Evolutionary conservation across 2,329 filamentous ascomycete genomes (phyloP).

Genomic region (Penicillium sumatraense): DNA sequence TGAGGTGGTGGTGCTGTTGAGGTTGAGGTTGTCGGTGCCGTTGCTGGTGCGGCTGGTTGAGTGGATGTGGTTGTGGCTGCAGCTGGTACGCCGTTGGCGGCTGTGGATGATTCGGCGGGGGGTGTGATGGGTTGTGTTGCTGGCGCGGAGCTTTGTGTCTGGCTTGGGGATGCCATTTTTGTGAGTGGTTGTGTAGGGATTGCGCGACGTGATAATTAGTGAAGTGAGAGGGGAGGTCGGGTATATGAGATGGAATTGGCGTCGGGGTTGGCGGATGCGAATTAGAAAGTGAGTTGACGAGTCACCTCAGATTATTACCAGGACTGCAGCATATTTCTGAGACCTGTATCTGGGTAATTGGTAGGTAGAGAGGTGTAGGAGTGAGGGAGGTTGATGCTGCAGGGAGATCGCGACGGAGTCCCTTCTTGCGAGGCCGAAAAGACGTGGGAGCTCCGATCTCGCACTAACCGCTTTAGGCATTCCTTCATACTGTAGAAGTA

Average conservation of each 20-base stretch:
- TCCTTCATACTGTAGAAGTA: neutral
- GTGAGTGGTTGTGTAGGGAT: neutral
- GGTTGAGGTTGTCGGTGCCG: constrained; percentile 24
- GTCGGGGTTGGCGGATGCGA: constrained; percentile 3
- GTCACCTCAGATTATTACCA: constrained; percentile 4
- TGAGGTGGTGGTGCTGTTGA: constrained; percentile 38
- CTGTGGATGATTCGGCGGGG: constrained; percentile 44
- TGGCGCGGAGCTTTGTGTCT: constrained; percentile 34
- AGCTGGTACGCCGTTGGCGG: constrained; percentile 27
- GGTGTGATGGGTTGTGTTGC: constrained; percentile 48
- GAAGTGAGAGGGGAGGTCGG: constrained; percentile 1
- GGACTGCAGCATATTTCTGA: neutral
- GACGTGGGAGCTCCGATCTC: constrained; percentile 24
- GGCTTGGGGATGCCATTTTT: constrained; percentile 42
- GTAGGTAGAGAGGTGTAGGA: neutral
- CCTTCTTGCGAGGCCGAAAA: constrained; percentile 25
- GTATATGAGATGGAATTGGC: too few species aligned
- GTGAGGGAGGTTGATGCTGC: neutral
- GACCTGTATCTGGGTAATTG: neutral
- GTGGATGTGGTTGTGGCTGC: constrained; percentile 27
- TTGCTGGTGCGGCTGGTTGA: constrained; percentile 21
- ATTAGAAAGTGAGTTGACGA: constrained; percentile 1
- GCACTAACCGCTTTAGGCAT: constrained; percentile 25
- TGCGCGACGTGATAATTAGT: neutral
- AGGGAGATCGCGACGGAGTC: constrained; percentile 7